Evolutionary conservation across 768 basidiomycete species (phyloP), one percentile per base, ranked within the genome.

Genomic region (Tricholoma furcatifolium): DNA sequence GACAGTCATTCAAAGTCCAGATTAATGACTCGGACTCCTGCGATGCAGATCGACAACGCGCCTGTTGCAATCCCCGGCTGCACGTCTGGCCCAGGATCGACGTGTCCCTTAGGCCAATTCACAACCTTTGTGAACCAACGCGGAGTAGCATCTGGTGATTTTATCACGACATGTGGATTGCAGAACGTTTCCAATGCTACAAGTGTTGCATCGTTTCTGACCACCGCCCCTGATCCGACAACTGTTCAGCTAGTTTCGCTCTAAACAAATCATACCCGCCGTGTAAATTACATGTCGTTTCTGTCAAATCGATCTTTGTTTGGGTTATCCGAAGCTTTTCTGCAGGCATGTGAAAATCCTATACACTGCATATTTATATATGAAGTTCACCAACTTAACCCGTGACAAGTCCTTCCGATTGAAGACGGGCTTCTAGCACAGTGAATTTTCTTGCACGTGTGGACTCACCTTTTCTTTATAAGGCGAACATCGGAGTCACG

Each of bases 31-130:
- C 9, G 38, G 11, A 4, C 12, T 47, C 21, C n/a, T 18, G n/a
- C 11, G 17, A 24, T 15, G 30, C 24, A 58, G 71, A 65, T 72
- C 32, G 67, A 77, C 58, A 64, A 69, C 36, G 75, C 76, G 6
- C 71, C 73, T 5, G 67, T 76, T 0, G 70, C 71, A 0, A 66
- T 78, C 17, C 75, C 75, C 0, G 67, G 64, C 15, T 78, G 76
- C 51, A 51, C 61, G 0, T 65, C 67, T 4, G 76, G 76, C 2
- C 75, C 76, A 0, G 74, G 73, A 1, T 55, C 62, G 6, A 69
- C 67, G 5, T 77, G 76, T 60, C 68, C 71, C 0, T 55, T 78
- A 35, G 54, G 57, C 3, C 42, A 63, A 12, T 78, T 78, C 46
- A 63, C 57, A 4, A 23, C 36, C 15, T 70, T 70, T 51, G 62